Evolutionary conservation across 208 protist genomes (phyloP).

Genomic region (Willaertia magna): DNA sequence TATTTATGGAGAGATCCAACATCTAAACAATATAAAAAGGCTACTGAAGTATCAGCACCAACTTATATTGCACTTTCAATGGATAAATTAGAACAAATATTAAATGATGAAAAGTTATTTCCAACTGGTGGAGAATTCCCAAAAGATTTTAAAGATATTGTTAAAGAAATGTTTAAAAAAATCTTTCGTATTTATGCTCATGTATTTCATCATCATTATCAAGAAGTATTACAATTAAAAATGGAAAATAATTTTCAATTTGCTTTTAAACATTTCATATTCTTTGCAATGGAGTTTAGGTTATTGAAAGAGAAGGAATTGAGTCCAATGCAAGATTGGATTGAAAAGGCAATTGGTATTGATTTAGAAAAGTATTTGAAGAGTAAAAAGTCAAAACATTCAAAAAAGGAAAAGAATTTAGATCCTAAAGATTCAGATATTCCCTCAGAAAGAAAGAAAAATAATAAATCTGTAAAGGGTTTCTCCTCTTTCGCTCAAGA

Average conservation of each 20-base stretch:
- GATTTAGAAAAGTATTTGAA: background rate
- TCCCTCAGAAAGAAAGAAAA: background rate
- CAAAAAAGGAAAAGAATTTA: background rate
- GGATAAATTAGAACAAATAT: slow-evolving; percentile 88
- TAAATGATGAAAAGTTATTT: slow-evolving; percentile 92
- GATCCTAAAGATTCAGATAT: background rate
- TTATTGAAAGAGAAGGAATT: background rate
- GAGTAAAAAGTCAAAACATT: background rate
- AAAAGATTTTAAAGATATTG: slow-evolving; percentile 40
- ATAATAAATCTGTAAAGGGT: background rate
- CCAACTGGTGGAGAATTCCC: slow-evolving; percentile 44
- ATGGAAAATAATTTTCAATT: background rate
- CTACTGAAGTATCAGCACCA: slow-evolving; percentile 73
- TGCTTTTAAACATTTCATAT: background rate
- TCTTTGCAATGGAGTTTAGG: background rate
- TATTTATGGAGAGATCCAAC: slow-evolving; percentile 85
- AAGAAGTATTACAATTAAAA: slow-evolving; percentile 53
- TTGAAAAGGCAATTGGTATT: background rate
- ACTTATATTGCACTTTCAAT: slow-evolving; percentile 94
- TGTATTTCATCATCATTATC: slow-evolving; percentile 95
- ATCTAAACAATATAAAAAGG: slow-evolving; percentile 79
- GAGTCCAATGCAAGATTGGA: background rate
- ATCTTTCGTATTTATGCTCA: slow-evolving; percentile 97
- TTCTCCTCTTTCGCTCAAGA: background rate
- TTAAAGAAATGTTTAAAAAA: slow-evolving; percentile 90